Percentiles rank a stretch among this genome's conserved stretches.
phyloP scores from a whole-genome alignment of 2,329 filamentous ascomycete species.

The Talaromyces islandicus region DNA sequence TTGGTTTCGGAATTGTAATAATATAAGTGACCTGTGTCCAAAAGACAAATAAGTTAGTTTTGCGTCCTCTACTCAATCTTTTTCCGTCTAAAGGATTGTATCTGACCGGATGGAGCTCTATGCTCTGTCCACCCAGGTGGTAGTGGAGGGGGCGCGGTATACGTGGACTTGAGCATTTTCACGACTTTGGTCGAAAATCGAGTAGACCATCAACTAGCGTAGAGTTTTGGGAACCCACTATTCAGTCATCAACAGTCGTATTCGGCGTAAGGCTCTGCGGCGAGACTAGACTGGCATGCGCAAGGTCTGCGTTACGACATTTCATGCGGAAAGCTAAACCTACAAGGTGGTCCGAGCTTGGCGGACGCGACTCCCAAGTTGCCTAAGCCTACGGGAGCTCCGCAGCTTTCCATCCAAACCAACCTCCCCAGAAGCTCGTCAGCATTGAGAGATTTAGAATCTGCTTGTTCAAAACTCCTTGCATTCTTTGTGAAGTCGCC shows the following conservation, averaged over 20 bases:
- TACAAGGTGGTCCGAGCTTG: constrained; percentile 34
- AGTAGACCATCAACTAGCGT: too few species aligned
- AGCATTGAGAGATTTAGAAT: constrained; percentile 3
- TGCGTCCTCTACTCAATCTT: not conserved
- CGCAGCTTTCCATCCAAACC: constrained; percentile 16
- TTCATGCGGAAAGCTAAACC: constrained; percentile 16
- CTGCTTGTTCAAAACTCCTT: not conserved
- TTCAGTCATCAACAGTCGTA: not conserved
- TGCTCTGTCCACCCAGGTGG: constrained; percentile 88
- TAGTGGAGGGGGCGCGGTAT: constrained; percentile 61
- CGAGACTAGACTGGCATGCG: not conserved
- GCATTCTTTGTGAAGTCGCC: not conserved
- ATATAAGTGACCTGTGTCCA: constrained; percentile 64
- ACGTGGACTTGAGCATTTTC: constrained; percentile 70
- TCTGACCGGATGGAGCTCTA: constrained; percentile 68
- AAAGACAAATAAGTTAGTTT: not conserved
- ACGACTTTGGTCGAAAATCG: not conserved
- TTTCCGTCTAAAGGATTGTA: not conserved
- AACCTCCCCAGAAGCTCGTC: constrained; percentile 5
- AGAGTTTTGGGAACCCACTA: not conserved
- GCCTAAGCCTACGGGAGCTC: constrained; percentile 31
- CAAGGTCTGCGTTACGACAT: constrained; percentile 6
- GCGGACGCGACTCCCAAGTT: constrained; percentile 35
- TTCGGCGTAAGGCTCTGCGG: not conserved
- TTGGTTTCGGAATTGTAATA: constrained; percentile 81